A percentile compares a stretch with the other conserved stretches of the same genome.
Evolutionary conservation across 2,329 filamentous ascomycete species (phyloP).

Genomic region (Phaeosphaeria sp.): DNA sequence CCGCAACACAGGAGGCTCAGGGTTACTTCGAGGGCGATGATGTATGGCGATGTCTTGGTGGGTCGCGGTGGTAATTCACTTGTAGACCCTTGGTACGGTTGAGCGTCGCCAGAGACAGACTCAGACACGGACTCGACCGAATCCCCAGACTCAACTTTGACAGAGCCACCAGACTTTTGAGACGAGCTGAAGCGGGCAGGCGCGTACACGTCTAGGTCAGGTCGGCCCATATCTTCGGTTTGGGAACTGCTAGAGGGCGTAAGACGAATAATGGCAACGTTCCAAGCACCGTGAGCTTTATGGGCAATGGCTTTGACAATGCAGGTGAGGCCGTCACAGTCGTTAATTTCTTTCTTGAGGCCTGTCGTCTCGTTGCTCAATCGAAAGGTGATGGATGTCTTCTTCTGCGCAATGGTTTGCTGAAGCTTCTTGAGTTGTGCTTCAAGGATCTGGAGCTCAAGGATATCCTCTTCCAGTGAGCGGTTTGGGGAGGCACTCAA

Average conservation of each 20-base stretch:
- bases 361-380: conserved; percentile 36
- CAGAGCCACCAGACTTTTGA: conserved; percentile 23
- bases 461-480: conserved; percentile 49
- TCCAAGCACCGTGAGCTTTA: conserved; percentile 45
- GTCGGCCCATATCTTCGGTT: conserved; percentile 32
- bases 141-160: conserved; percentile 11
- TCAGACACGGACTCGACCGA: neutral
- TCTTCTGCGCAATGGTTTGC: conserved; percentile 44
- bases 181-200: conserved; percentile 20
- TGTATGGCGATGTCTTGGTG: conserved; percentile 35
- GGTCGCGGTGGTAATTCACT: conserved; percentile 29
- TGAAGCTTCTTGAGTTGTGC: conserved; percentile 48
- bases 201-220: conserved; percentile 25
- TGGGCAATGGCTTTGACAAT: conserved; percentile 48
- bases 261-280: conserved; percentile 37
- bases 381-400: conserved; percentile 40
- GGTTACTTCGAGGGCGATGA: conserved; percentile 54
- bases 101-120: conserved; percentile 9
- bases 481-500: conserved; percentile 7
- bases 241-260: conserved; percentile 13
- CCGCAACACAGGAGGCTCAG: conserved; percentile 53
- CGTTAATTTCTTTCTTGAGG: conserved; percentile 49
- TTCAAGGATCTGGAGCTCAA: conserved; percentile 49
- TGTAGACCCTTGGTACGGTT: conserved; percentile 19
- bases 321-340: conserved; percentile 54